These are phyloP conservation scores for Linnemannia elongata DNA, from an alignment of 192 early-diverging fungal species.

Conservation along the genomic window DNA sequence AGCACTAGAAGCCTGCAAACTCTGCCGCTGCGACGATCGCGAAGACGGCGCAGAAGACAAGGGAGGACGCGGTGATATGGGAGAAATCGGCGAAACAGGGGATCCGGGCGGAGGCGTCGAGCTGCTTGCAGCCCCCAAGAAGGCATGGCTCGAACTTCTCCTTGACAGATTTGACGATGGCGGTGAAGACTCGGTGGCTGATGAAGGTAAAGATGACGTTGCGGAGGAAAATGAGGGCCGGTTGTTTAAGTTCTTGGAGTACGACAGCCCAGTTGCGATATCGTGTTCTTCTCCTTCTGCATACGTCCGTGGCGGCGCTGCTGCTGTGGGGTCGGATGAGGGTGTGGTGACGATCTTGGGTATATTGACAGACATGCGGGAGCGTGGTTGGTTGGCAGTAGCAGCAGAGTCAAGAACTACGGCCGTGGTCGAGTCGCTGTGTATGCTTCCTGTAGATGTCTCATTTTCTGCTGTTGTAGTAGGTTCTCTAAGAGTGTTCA, in stretches of 20 bases:
- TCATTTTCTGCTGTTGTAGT: not conserved
- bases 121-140: conserved; percentile 6
- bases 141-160: conserved; percentile 6
- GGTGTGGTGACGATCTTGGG: conserved; percentile 22
- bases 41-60: conserved; percentile 2
- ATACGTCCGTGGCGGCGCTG: not conserved
- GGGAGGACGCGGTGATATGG: conserved; percentile 24
- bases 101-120: not conserved
- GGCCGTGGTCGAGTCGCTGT: not conserved
- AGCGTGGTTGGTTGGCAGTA: not conserved
- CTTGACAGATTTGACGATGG: not conserved
- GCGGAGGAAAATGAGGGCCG: not conserved
- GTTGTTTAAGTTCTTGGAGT: not conserved
- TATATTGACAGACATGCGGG: conserved; percentile 23
- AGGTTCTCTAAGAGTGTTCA: not conserved
- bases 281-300: conserved; percentile 20
- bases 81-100: conserved; percentile 29
- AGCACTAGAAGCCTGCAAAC: conserved; percentile 4
- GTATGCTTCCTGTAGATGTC: not conserved
- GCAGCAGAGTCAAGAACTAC: not conserved
- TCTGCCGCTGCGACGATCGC: conserved; percentile 27
- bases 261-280: not conserved
- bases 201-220: not conserved
- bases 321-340: not conserved
- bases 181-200: not conserved